Evolutionary conservation across 345 rosid species (phyloP).

Genomic region (Isatis tinctoria): DNA sequence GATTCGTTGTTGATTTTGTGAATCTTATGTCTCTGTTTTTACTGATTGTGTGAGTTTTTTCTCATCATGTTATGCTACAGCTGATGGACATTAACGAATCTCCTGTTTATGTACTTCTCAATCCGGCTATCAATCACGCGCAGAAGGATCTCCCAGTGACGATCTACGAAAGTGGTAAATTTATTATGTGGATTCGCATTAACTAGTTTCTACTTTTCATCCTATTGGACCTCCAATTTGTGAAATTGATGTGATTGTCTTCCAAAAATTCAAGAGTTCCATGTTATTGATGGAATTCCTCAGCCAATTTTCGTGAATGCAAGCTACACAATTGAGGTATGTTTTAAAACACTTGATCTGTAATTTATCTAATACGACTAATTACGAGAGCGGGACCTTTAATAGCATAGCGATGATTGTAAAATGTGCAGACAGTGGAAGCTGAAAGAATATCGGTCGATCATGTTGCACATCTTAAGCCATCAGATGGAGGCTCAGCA

Average conservation of each 20-base stretch:
- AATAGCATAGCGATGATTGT: neutral
- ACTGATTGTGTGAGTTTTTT: slow-evolving; percentile 13
- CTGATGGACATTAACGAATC: slow-evolving; percentile 97
- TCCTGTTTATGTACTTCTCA: slow-evolving; percentile 86
- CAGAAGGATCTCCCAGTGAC: slow-evolving; percentile 95
- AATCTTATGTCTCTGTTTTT: neutral
- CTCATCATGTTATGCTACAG: slow-evolving; percentile 37
- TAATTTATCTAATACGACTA: neutral
- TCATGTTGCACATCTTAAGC: slow-evolving; percentile 98
- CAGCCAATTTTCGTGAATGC: slow-evolving; percentile 85
- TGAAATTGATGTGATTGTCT: slow-evolving; percentile 16
- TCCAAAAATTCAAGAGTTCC: slow-evolving; percentile 57
- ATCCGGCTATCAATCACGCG: slow-evolving; percentile 78
- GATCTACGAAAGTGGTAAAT: slow-evolving; percentile 82
- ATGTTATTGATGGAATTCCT: slow-evolving; percentile 93
- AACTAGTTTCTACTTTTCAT: neutral
- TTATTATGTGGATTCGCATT: neutral
- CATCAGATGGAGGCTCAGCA: slow-evolving; percentile 94
- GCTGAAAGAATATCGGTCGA: slow-evolving; percentile 96
- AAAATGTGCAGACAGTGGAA: slow-evolving; percentile 67
- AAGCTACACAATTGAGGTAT: slow-evolving; percentile 93
- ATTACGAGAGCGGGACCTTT: neutral
- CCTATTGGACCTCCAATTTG: neutral
- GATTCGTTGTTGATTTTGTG: neutral
- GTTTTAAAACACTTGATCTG: neutral